Percentiles rank a stretch among this genome's conserved stretches.
These are phyloP conservation scores for Williopsis jadinii DNA, from an alignment of 1,139 yeast species.

Conservation along the genomic window DNA sequence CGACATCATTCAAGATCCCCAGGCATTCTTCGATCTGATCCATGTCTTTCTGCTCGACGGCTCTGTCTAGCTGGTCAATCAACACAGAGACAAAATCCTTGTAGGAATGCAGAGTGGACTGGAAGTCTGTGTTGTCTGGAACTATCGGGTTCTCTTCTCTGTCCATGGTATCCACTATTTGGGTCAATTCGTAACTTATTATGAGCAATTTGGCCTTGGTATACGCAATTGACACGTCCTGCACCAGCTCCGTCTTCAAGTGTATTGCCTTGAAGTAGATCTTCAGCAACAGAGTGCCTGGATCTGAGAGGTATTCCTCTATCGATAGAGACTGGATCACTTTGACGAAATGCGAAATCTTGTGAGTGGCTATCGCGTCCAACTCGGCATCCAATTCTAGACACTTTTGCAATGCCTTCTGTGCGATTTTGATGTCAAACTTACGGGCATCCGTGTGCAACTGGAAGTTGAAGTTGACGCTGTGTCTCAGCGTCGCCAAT, in stretches of 20 bases:
- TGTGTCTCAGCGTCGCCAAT: conserved; percentile 15
- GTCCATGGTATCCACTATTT: conserved; percentile 17
- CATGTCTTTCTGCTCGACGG: conserved; percentile 24
- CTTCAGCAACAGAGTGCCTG: conserved; percentile 20
- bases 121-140: conserved; percentile 19
- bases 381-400: conserved; percentile 1
- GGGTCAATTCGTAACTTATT: conserved; percentile 17
- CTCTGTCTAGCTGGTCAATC: conserved; percentile 26
- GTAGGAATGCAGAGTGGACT: conserved; percentile 20
- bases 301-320: conserved; percentile 21
- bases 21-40: conserved; percentile 28
- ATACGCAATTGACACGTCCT: conserved; percentile 16
- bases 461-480: conserved; percentile 14
- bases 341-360: conserved; percentile 7
- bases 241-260: conserved; percentile 16
- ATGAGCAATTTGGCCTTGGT: conserved; percentile 21
- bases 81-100: conserved; percentile 26
- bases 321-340: conserved; percentile 13
- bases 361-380: not conserved
- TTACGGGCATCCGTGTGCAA: conserved; percentile 2
- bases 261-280: conserved; percentile 20
- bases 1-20: conserved; percentile 28
- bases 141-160: conserved; percentile 15
- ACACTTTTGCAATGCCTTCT: conserved; percentile 14
- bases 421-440: conserved; percentile 14